Percentiles rank a stretch among this genome's conserved stretches.
Conservation (phyloP, 192 early-diverging fungal genomes). For the Umbelopsis isabellina region DNA sequence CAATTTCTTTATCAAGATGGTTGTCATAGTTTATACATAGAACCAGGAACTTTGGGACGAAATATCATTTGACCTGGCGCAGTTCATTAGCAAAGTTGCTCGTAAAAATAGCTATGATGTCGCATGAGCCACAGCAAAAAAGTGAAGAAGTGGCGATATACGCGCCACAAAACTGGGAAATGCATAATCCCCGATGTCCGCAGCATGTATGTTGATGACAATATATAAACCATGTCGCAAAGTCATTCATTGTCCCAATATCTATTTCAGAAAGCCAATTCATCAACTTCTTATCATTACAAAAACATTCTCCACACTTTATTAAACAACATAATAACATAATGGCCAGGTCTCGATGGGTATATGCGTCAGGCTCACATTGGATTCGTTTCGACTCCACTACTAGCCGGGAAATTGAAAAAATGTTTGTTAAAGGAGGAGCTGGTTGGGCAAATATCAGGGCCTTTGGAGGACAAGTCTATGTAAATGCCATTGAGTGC, state of each 20-base stretch:
- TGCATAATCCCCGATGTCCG: background rate
- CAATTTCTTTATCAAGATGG: no score
- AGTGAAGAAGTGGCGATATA: background rate
- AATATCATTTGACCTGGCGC: background rate
- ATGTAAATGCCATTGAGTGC: background rate
- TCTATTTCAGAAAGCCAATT: background rate
- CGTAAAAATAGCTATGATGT: constrained; percentile 1
- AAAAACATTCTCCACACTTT: background rate
- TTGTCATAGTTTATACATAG: no score
- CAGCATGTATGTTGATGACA: background rate
- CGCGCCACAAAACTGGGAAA: background rate
- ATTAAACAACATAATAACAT: background rate
- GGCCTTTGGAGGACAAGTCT: constrained; percentile 17
- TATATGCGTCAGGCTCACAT: constrained; percentile 11
- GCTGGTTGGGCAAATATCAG: background rate
- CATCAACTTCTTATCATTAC: no score
- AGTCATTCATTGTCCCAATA: background rate
- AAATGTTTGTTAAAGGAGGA: background rate
- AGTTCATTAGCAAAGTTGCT: background rate
- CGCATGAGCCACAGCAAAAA: background rate
- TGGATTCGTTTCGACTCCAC: background rate
- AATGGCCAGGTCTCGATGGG: constrained; percentile 9
- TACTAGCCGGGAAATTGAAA: constrained; percentile 1
- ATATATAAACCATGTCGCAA: background rate
- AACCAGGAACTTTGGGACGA: no score